Conservation (phyloP, 257 asterid species). For the Solanum arcanum region DNA sequence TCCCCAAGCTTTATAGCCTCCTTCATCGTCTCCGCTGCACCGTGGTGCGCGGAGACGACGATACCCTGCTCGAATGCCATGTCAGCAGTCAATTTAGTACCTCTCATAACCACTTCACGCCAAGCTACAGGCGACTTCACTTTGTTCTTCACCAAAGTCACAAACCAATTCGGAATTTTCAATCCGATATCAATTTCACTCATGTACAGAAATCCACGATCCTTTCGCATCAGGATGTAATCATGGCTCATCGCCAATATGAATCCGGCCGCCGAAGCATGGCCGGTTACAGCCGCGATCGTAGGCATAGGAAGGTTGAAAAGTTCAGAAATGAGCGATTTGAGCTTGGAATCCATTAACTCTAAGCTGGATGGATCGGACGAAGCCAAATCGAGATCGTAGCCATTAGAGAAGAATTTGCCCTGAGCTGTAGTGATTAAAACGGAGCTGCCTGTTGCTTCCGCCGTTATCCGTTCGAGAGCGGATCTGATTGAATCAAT, state of each 20-base stretch:
- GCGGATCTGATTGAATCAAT: conserved; percentile 38
- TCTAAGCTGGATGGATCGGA: conserved; percentile 6
- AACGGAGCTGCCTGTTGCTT: conserved; percentile 20
- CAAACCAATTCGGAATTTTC: conserved; percentile 60
- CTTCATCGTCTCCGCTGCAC: conserved; percentile 38
- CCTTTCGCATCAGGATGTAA: conserved; percentile 46
- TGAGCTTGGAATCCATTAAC: conserved; percentile 30
- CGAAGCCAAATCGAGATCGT: conserved; percentile 43
- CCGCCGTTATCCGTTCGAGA: conserved; percentile 17
- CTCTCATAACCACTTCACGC: conserved; percentile 38
- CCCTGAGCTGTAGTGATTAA: conserved; percentile 65
- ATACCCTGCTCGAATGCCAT: conserved; percentile 53
- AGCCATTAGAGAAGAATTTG: conserved; percentile 64
- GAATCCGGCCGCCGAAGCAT: conserved; percentile 55
- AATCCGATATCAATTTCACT: conserved; percentile 52
- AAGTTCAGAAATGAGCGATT: conserved; percentile 23
- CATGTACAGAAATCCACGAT: conserved; percentile 49
- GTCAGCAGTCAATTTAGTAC: conserved; percentile 42
- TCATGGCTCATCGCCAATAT: conserved; percentile 52
- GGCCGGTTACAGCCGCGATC: conserved; percentile 63
- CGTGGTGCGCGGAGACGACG: conserved; percentile 27
- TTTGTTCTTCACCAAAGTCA: conserved; percentile 39
- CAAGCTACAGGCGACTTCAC: conserved; percentile 25
- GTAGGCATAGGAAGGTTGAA: conserved; percentile 69
- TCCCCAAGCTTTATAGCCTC: conserved; percentile 41